These are phyloP conservation scores for Alectoria sarmentosa DNA, from an alignment of 495 filamentous ascomycete species.

Conservation along the genomic window DNA sequence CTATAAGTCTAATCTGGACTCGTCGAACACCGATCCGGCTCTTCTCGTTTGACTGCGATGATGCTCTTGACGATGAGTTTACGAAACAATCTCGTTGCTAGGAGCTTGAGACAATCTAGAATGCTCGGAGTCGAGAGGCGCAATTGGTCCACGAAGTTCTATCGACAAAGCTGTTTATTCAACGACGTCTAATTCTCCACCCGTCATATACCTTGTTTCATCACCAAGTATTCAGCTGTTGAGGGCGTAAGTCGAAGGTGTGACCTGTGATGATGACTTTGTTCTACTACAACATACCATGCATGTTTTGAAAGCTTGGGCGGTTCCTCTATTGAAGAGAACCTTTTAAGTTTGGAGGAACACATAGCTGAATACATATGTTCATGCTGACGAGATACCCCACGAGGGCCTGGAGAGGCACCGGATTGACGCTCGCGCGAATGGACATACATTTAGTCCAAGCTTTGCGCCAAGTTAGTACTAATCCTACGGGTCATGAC, in stretches of 20 bases:
- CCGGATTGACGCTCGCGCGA: neutral
- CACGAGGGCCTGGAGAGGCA: neutral
- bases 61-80: neutral
- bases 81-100: neutral
- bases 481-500: neutral
- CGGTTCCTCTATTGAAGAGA: neutral
- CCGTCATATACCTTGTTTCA: neutral
- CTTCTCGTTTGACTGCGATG: conserved; percentile 1
- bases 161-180: neutral
- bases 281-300: neutral
- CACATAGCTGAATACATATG: neutral
- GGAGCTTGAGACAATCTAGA: neutral
- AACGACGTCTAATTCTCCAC: neutral
- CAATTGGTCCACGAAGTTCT: too few species aligned
- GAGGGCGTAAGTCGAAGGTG: neutral
- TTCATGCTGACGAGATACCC: neutral
- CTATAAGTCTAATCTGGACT: neutral
- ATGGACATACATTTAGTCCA: neutral
- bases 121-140: too few species aligned
- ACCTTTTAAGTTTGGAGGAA: neutral
- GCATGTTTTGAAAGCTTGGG: neutral
- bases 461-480: neutral
- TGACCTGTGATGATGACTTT: neutral
- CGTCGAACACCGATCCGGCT: conserved; percentile 10
- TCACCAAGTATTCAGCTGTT: neutral